phyloP scores from a whole-genome alignment of 345 rosid genomes.

The Rubroshorea leprosula region DNA sequence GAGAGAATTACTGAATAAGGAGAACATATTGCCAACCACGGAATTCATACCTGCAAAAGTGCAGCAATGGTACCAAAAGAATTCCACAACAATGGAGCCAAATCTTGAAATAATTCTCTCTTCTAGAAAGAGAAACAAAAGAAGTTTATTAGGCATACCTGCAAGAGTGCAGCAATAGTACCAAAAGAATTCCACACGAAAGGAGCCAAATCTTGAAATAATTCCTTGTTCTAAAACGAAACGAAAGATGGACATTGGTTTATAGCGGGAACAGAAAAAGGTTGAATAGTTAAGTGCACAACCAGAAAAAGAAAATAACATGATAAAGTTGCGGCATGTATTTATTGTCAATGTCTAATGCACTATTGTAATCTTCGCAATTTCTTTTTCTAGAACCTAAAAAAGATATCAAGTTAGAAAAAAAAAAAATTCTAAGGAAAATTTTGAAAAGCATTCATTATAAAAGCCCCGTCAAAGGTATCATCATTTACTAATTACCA shows the following conservation, averaged over 20 bases:
- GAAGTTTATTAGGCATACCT: slow-evolving; percentile 30
- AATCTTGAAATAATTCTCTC: slow-evolving; percentile 91
- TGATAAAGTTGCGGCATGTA: too few relatives aligned
- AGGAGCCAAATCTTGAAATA: slow-evolving; percentile 96
- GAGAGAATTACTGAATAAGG: background rate
- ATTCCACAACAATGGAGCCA: slow-evolving; percentile 92
- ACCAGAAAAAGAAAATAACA: too few relatives aligned
- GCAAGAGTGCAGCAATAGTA: slow-evolving; percentile 70
- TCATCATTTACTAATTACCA: too few relatives aligned
- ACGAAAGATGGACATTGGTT: background rate
- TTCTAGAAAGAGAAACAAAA: slow-evolving; percentile 41
- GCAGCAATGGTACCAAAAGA: slow-evolving; percentile 81
- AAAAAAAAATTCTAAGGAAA: too few relatives aligned
- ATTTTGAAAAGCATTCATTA: too few relatives aligned
- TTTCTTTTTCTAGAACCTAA: too few relatives aligned
- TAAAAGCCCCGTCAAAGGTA: too few relatives aligned
- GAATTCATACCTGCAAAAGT: slow-evolving; percentile 56
- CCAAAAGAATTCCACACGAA: slow-evolving; percentile 82
- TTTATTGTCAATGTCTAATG: too few relatives aligned
- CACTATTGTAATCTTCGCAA: too few relatives aligned
- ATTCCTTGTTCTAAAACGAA: slow-evolving; percentile 72
- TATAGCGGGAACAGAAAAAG: too few relatives aligned
- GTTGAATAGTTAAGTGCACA: too few relatives aligned
- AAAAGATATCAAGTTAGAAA: too few relatives aligned
- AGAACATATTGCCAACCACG: slow-evolving; percentile 13